A percentile compares a stretch with the other conserved stretches of the same genome.
phyloP scores from a whole-genome alignment of 257 asterid species.

The Primulina tabacum region DNA sequence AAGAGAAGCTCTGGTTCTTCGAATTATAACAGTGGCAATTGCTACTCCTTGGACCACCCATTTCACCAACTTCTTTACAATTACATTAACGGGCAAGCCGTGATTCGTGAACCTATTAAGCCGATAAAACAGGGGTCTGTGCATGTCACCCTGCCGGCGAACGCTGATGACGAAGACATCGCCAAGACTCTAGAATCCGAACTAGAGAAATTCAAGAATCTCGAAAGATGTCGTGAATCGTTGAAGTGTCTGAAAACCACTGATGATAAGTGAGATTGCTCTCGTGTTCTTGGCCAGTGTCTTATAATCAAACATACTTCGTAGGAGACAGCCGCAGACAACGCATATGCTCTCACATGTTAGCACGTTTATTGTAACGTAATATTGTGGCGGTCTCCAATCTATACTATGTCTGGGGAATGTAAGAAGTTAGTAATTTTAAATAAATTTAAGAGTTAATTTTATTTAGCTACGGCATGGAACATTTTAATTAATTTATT shows the following conservation, averaged over 20 bases:
- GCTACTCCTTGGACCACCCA: constrained; percentile 69
- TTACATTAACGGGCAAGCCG: constrained; percentile 53
- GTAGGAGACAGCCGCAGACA: constrained; percentile 9
- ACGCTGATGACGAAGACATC: constrained; percentile 48
- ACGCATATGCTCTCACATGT: constrained; percentile 19
- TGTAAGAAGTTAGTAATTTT: background rate
- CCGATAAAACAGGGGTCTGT: constrained; percentile 62
- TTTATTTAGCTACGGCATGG: background rate
- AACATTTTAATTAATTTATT: no score
- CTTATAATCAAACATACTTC: constrained; percentile 19
- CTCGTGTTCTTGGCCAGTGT: constrained; percentile 18
- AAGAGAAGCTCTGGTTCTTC: constrained; percentile 58
- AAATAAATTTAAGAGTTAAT: no score
- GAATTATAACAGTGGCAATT: constrained; percentile 33
- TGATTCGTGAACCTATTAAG: constrained; percentile 22
- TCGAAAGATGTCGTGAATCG: constrained; percentile 35
- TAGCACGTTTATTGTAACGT: background rate
- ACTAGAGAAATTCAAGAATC: constrained; percentile 41
- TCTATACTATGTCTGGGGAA: constrained; percentile 6
- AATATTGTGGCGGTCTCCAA: background rate
- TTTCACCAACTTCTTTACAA: constrained; percentile 63
- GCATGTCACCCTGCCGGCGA: constrained; percentile 65
- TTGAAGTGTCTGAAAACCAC: constrained; percentile 35
- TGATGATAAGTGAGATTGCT: constrained; percentile 25
- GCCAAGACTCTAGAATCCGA: constrained; percentile 62